These are phyloP conservation scores for Paradendryphiella salina DNA, from an alignment of 2,329 filamentous ascomycete genomes.

Conservation along the genomic window DNA sequence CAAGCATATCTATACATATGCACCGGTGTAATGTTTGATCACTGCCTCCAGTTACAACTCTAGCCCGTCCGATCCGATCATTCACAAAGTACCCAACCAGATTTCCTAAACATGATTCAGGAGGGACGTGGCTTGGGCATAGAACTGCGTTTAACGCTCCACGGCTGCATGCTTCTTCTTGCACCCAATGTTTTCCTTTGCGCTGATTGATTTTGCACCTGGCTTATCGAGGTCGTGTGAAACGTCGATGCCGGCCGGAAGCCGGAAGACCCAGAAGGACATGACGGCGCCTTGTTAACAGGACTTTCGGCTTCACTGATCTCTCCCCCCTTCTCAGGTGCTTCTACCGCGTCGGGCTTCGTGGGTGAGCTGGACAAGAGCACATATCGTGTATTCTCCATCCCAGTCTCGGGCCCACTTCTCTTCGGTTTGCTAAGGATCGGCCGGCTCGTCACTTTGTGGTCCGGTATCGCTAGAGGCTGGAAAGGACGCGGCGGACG, in stretches of 20 bases:
- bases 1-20: background rate
- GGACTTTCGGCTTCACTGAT: conserved; percentile 12
- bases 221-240: conserved; percentile 50
- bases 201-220: conserved; percentile 30
- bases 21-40: background rate
- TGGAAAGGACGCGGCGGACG: conserved; percentile 25
- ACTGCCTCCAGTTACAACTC: background rate
- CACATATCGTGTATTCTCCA: conserved; percentile 51
- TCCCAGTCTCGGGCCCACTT: conserved; percentile 24
- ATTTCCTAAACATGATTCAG: conserved; percentile 6
- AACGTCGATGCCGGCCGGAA: conserved; percentile 49
- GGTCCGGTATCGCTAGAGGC: conserved; percentile 30
- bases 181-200: conserved; percentile 56
- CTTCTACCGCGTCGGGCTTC: conserved; percentile 31
- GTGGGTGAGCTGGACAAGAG: conserved; percentile 51
- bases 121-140: conserved; percentile 36
- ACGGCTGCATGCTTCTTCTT: conserved; percentile 55
- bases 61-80: background rate
- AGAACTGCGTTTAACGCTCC: conserved; percentile 48
- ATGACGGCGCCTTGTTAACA: conserved; percentile 8
- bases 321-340: conserved; percentile 9
- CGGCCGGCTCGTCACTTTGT: conserved; percentile 42
- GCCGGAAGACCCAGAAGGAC: conserved; percentile 9
- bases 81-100: background rate
- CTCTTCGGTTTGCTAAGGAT: conserved; percentile 39